phyloP scores from a whole-genome alignment of 306 rosid genomes.

The Macrotyloma uniflorum region DNA sequence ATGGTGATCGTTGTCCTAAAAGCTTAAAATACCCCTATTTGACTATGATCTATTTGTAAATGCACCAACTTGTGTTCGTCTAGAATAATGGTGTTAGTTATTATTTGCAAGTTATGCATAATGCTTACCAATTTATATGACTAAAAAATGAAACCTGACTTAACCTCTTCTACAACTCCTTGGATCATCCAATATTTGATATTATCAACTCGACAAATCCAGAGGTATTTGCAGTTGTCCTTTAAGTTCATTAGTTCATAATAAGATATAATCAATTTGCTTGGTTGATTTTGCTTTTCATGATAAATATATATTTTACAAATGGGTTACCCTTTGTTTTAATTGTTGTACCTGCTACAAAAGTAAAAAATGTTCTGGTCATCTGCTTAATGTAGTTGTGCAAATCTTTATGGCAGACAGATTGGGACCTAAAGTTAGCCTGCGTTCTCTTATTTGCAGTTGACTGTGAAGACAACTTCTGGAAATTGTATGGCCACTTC shows the following conservation, averaged over 20 bases:
- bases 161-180: too few relatives aligned
- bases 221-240: constrained; percentile 62
- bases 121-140: too few relatives aligned
- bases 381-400: constrained; percentile 37
- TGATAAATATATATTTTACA: neutral
- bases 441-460: constrained; percentile 84
- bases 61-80: neutral
- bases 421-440: constrained; percentile 92
- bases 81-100: too few relatives aligned
- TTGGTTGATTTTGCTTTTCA: constrained; percentile 7
- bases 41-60: constrained; percentile 19
- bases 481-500: constrained; percentile 92
- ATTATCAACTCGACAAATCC: constrained; percentile 93
- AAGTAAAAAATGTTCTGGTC: neutral
- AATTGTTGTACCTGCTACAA: too few relatives aligned
- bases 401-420: constrained; percentile 82
- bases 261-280: constrained; percentile 15
- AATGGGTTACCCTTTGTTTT: too few relatives aligned
- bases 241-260: constrained; percentile 2
- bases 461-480: constrained; percentile 83
- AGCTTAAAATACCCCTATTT: constrained; percentile 15
- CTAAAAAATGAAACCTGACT: too few relatives aligned
- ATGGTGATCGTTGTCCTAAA: constrained; percentile 6
- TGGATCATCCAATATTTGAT: constrained; percentile 97
- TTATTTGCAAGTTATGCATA: too few relatives aligned